A percentile compares a stretch with the other conserved stretches of the same genome.
Conservation (phyloP, 139 green algal genomes). For the Chlorella ohadii region DNA sequence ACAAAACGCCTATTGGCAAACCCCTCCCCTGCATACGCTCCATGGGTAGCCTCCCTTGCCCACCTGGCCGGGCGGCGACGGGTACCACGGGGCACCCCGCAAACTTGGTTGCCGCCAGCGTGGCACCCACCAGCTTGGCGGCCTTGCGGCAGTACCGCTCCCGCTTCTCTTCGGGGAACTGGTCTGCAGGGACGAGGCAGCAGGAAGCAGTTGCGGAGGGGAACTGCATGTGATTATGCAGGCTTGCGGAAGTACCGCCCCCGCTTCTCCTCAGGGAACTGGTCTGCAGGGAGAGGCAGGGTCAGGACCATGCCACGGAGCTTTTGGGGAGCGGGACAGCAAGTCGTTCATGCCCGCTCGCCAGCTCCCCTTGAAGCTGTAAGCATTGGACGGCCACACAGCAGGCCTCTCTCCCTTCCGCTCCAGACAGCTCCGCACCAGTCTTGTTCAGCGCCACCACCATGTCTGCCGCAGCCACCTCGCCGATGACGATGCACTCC, state of each 20-base stretch:
- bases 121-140: conserved; percentile 62
- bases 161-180: conserved; percentile 70
- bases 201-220: not conserved
- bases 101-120: conserved; percentile 89
- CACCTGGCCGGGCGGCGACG: conserved; percentile 66
- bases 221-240: no score
- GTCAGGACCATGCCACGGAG: no score
- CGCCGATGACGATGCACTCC: conserved; percentile 93
- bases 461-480: conserved; percentile 83
- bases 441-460: conserved; percentile 95
- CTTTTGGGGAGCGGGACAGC: no score
- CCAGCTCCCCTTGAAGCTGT: no score
- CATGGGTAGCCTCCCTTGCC: no score
- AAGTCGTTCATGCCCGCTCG: no score
- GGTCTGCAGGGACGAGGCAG: conserved; percentile 48
- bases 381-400: no score
- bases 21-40: no score
- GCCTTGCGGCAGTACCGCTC: conserved; percentile 67
- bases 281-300: no score
- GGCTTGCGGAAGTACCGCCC: not conserved
- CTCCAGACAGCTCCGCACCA: not conserved
- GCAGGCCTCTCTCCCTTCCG: no score
- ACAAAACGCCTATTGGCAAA: no score
- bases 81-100: conserved; percentile 75
- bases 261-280: not conserved